Base-by-base conservation (phyloP, 108 stramenopile species). In the Skeletonema potamos region DNA sequence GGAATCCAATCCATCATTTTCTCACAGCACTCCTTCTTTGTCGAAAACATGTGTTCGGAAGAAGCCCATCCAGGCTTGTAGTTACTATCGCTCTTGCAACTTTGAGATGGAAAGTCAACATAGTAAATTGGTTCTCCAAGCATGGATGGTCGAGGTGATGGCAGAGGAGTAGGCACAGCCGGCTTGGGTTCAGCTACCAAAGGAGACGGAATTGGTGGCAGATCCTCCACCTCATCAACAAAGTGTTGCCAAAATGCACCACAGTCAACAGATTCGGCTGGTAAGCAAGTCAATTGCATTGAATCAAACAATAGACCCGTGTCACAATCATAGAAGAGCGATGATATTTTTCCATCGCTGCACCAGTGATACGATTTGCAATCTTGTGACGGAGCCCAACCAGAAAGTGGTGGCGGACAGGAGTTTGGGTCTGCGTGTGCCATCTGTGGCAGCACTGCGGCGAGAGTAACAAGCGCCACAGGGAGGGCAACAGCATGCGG, bases 371-470 rank as follows among this genome's bases (percentile, higher is more conserved):
- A 72, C 9, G 61, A 32, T 2, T 24, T 22, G 13, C 71, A 72
- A 54, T 62, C 36, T 18, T 51, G 17, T 4, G 71, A 72, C 27
- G 71, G 62, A n/a, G 71, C 62, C 71, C 71, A 72, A 18, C 71
- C 71, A 17, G 29, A 51, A 15, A 32, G 54, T 4, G 24, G 22
- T 12, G 51, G 37, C 15, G 71, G 71, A 34, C 71, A 72, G 3
- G n/a, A n/a, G n/a, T 20, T 36, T n/a, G 54, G 54, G 39, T 71
- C 69, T 61, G 51, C 17, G 4, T 4, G 9, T 54, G 9, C 9
- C 6, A 54, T 18, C 9, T 24, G 51, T 18, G 51, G 22, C 34
- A 34, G 34, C 34, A 9, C 9, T 8, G 91, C 96, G 30, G 95
- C 97, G 69, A 34, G 34, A 34, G 34, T 7, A 34, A 6, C 7